These are phyloP conservation scores for Kokia cookei DNA, from an alignment of 441 rosid genomes.

Conservation along the genomic window DNA sequence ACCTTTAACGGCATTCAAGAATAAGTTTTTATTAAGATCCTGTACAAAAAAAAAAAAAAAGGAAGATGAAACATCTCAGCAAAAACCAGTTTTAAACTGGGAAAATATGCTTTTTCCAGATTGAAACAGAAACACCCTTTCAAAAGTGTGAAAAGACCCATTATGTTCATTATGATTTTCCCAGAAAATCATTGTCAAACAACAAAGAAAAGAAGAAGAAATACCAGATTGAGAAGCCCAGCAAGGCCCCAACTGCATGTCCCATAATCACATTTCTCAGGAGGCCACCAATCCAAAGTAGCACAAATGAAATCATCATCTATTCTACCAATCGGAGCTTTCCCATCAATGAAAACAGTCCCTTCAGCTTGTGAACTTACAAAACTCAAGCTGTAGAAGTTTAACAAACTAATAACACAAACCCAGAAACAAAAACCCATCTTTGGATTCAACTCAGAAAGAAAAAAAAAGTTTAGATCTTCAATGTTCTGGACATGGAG, in stretches of 20 bases:
- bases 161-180: not conserved
- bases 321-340: slow-evolving; percentile 50
- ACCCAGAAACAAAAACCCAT: slow-evolving; percentile 43
- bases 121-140: not conserved
- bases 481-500: slow-evolving; percentile 15
- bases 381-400: slow-evolving; percentile 10
- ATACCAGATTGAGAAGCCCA: slow-evolving; percentile 88
- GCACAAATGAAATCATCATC: slow-evolving; percentile 93
- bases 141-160: not conserved
- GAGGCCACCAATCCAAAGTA: slow-evolving; percentile 99
- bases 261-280: slow-evolving; percentile 97
- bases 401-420: slow-evolving; percentile 9
- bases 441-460: slow-evolving; percentile 1
- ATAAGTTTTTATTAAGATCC: slow-evolving; percentile 58
- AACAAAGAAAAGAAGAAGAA: not conserved
- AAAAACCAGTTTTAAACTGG: not conserved
- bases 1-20: slow-evolving; percentile 83
- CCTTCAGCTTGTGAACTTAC: slow-evolving; percentile 35
- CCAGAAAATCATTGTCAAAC: not conserved
- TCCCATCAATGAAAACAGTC: slow-evolving; percentile 49
- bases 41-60: slow-evolving; percentile 26
- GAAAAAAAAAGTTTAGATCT: slow-evolving; percentile 13
- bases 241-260: slow-evolving; percentile 86
- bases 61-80: not conserved
- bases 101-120: not conserved